phyloP scores from a whole-genome alignment of 805 yeast species.

The Maudiozyma turicensis region DNA sequence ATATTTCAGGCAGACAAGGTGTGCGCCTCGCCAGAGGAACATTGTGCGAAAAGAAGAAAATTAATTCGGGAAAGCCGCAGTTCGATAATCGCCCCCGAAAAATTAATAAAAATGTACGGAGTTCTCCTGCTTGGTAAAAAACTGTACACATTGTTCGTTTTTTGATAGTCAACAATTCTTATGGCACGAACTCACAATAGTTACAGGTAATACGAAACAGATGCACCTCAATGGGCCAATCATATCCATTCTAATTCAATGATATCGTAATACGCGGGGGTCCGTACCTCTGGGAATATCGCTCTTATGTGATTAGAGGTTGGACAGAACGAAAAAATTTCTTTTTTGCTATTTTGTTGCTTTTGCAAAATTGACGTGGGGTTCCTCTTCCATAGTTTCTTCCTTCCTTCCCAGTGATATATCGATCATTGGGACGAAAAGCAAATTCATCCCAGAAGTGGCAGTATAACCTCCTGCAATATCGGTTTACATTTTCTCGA shows the following conservation, averaged over 20 bases:
- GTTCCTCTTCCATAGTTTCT: neutral
- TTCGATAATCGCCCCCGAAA: no score
- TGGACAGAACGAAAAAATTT: no score
- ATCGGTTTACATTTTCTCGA: no score
- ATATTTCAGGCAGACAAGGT: no score
- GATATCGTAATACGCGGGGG: neutral
- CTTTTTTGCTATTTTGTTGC: neutral
- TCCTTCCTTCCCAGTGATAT: neutral
- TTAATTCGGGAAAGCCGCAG: neutral
- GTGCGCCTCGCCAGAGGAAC: neutral
- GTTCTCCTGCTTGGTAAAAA: neutral
- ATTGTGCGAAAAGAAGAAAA: neutral
- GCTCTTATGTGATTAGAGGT: neutral
- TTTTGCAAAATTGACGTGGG: neutral
- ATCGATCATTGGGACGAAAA: no score
- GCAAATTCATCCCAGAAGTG: no score
- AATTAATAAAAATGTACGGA: neutral
- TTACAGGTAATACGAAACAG: neutral
- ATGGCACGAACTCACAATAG: neutral
- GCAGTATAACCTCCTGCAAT: no score
- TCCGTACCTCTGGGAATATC: neutral
- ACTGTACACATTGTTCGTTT: neutral
- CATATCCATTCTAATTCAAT: neutral
- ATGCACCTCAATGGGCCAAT: neutral
- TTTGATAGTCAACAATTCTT: neutral